Conservation (phyloP, 73 alveolate species). For the Stentor coeruleus region DNA sequence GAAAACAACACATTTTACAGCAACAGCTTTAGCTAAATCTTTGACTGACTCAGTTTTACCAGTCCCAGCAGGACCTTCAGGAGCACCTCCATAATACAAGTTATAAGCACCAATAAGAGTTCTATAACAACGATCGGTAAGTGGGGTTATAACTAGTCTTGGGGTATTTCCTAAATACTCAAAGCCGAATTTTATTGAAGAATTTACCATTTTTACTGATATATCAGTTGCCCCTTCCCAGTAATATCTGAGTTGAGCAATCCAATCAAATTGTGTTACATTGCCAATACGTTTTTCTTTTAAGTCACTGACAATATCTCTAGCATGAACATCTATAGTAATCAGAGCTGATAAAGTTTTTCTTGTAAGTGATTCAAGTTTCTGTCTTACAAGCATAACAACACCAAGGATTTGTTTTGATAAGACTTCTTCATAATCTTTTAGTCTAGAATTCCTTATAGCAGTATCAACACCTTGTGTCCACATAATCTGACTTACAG, state of each 20-base stretch:
- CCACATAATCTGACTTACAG: slow-evolving; percentile 92
- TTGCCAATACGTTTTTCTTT: slow-evolving; percentile 76
- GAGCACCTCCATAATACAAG: slow-evolving; percentile 95
- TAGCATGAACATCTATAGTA: slow-evolving; percentile 99
- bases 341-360: slow-evolving; percentile 97
- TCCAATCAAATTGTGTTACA: slow-evolving; percentile 96
- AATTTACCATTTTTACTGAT: slow-evolving; percentile 45
- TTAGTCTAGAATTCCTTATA: slow-evolving; percentile 20
- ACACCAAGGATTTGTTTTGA: slow-evolving; percentile 72
- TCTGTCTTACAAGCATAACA: slow-evolving; percentile 89
- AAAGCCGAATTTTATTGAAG: slow-evolving; percentile 87
- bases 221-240: slow-evolving; percentile 43
- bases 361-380: slow-evolving; percentile 90
- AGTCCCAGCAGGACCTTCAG: slow-evolving; percentile 99
- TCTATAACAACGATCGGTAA: slow-evolving; percentile 96
- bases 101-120: slow-evolving; percentile 93
- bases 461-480: slow-evolving; percentile 61
- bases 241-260: slow-evolving; percentile 97
- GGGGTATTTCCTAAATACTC: slow-evolving; percentile 94
- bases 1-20: slow-evolving; percentile 92
- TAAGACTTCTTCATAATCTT: slow-evolving; percentile 61
- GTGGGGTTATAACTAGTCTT: slow-evolving; percentile 94
- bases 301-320: slow-evolving; percentile 94
- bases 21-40: slow-evolving; percentile 92
- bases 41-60: slow-evolving; percentile 98